Conservation (phyloP, 116 monocot genomes). For the Phalaenopsis hybrid region DNA sequence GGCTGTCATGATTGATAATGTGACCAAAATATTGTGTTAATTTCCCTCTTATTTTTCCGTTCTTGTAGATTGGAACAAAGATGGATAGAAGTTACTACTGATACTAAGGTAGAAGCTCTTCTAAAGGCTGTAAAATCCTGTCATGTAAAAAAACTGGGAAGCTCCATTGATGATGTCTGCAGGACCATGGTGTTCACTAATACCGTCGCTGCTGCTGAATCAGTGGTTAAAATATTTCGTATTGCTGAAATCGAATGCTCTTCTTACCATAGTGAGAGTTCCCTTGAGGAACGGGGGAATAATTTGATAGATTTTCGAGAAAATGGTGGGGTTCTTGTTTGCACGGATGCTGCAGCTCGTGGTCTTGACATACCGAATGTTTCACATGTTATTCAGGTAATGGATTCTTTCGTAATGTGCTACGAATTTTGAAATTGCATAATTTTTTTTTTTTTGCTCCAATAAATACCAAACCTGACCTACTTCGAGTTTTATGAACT, state of each 20-base stretch:
- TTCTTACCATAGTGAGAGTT: constrained; percentile 75
- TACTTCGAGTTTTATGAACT: neutral
- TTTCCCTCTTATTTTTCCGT: constrained; percentile 1
- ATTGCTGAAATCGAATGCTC: constrained; percentile 60
- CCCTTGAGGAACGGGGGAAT: constrained; percentile 56
- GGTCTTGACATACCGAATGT: constrained; percentile 95
- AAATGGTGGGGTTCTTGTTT: constrained; percentile 91
- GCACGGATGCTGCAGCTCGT: constrained; percentile 99
- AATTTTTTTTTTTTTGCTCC: neutral
- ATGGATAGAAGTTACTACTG: constrained; percentile 86
- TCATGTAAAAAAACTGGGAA: constrained; percentile 15
- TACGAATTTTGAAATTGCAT: neutral
- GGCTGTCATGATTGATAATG: neutral
- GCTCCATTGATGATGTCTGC: constrained; percentile 20
- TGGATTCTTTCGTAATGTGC: neutral
- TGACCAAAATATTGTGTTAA: neutral
- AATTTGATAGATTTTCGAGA: constrained; percentile 59
- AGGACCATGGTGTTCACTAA: constrained; percentile 94
- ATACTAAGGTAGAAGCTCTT: constrained; percentile 87
- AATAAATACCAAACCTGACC: neutral
- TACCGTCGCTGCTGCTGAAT: constrained; percentile 79
- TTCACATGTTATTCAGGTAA: constrained; percentile 97
- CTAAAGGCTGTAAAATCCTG: constrained; percentile 61
- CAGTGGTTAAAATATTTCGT: constrained; percentile 60
- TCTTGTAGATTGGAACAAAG: constrained; percentile 75